These are phyloP conservation scores for Paecilomyces fulvus DNA, from an alignment of 2,329 filamentous ascomycete genomes.

Conservation along the genomic window DNA sequence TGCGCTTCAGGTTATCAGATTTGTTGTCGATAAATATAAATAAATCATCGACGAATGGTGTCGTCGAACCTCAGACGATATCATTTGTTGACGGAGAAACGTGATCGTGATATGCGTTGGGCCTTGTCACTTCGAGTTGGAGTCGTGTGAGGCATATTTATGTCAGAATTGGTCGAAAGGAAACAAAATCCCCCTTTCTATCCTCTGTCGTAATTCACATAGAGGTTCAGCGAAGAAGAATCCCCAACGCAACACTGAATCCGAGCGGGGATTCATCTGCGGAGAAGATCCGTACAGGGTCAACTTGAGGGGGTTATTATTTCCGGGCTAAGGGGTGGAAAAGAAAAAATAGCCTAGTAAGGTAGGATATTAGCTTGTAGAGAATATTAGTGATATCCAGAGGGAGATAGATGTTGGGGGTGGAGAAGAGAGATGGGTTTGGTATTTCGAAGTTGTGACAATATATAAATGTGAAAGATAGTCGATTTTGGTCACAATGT, in stretches of 20 bases:
- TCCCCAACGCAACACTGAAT: background rate
- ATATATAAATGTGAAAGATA: background rate
- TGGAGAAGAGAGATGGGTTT: conserved; percentile 11
- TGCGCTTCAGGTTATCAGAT: too few species aligned
- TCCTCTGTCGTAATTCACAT: background rate
- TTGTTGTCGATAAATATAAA: too few species aligned
- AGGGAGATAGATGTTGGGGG: conserved; percentile 8
- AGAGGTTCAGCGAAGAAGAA: background rate
- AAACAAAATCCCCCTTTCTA: background rate
- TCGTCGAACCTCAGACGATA: background rate
- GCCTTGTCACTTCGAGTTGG: too few species aligned
- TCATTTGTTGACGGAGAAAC: background rate
- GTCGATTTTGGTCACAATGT: background rate
- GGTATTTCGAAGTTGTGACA: conserved; percentile 9
- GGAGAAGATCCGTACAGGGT: too few species aligned
- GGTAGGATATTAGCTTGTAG: too few species aligned
- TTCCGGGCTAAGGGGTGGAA: too few species aligned
- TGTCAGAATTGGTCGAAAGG: background rate
- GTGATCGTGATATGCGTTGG: background rate
- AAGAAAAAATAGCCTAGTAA: too few species aligned
- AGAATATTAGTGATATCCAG: conserved; percentile 10
- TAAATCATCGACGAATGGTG: too few species aligned
- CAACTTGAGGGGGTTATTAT: too few species aligned
- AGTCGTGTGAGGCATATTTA: too few species aligned
- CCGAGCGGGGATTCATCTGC: background rate